These are phyloP conservation scores for Bodo saltans DNA, from an alignment of 78 protist species.

Conservation along the genomic window DNA sequence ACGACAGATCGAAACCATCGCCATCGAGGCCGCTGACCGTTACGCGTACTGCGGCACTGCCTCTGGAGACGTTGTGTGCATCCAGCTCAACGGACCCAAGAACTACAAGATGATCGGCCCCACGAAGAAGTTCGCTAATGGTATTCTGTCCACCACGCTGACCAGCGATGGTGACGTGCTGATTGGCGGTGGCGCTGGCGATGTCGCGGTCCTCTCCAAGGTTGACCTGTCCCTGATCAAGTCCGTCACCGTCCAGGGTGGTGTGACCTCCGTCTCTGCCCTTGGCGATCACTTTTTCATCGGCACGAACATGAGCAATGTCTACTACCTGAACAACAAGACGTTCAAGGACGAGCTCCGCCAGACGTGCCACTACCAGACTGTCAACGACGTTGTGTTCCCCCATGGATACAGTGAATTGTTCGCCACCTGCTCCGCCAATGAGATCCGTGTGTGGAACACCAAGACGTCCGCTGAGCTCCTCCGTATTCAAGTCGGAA, in stretches of 20 bases:
- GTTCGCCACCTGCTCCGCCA: slow-evolving; percentile 51
- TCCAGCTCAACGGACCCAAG: background rate
- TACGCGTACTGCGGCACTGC: slow-evolving; percentile 43
- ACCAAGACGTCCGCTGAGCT: slow-evolving; percentile 47
- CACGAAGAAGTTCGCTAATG: slow-evolving; percentile 2
- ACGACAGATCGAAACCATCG: slow-evolving; percentile 21
- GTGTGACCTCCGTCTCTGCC: slow-evolving; percentile 28
- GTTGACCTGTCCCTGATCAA: slow-evolving; percentile 12
- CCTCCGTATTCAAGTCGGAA: slow-evolving; percentile 49
- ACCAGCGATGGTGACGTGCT: slow-evolving; percentile 19
- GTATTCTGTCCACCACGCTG: slow-evolving; percentile 20
- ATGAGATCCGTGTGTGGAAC: slow-evolving; percentile 63
- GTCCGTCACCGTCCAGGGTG: slow-evolving; percentile 3
- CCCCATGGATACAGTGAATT: slow-evolving; percentile 51
- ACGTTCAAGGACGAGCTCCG: slow-evolving; percentile 36
- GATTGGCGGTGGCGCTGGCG: slow-evolving; percentile 57
- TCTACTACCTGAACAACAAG: background rate
- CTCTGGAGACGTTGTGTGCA: slow-evolving; percentile 55
- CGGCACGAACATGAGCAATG: slow-evolving; percentile 18
- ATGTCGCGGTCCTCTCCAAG: slow-evolving; percentile 4
- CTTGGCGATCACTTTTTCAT: slow-evolving; percentile 16
- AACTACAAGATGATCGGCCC: slow-evolving; percentile 32
- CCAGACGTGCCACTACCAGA: slow-evolving; percentile 34
- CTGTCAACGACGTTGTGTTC: slow-evolving; percentile 50
- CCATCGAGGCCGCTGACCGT: slow-evolving; percentile 30